Base-by-base conservation (phyloP, 352 stramenopile species). In the Phytophthora sojae region DNA sequence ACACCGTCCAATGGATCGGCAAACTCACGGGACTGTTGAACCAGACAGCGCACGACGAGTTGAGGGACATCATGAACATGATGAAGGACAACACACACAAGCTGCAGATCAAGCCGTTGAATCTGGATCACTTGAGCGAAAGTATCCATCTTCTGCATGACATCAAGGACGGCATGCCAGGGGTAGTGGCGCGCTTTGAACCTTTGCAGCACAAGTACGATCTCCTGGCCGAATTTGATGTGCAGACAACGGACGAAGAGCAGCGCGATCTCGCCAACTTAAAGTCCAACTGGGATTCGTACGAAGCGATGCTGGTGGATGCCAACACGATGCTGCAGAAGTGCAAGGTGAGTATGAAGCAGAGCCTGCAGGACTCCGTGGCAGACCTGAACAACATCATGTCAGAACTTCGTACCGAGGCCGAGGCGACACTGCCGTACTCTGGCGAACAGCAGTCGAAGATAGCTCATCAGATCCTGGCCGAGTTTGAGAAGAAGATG, bases 281-380 rank as follows among this genome's bases (percentile, higher is more conserved):
- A 23, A 82, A 86, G 37, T 57, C 84, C 1, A 85, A 89, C 39
- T 98, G 93, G 92, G 84, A 97, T 62, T 70, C 76, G 4, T 98
- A 97, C 60, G 85, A 97, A 66, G 76, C 74, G 7, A 93, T 96
- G 82, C 71, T 98, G 17, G 79, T 90, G 3, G 86, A 97, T 50
- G 86, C 90, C 0, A 96, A 98, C 49, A 86, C 88, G 26, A 95
- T 96, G 81, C 67, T 98, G 32, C 91, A 98, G 55, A 97, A 97
- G 61, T 95, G 88, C 75, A 98, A 98, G 80, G 73, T 97, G 19
- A 98, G 91, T 56, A 98, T 99, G 96, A 98, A 98, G 71, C 91
- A 97, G 65, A 97, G 97, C 42, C 76, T 99, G 2, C 93, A 99
- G 68, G 92, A 96, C 60, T 96, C 87, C 2, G 86, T 99, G 9